phyloP scores from a whole-genome alignment of 2,329 filamentous ascomycete species.

The Gnomoniopsis sp. region DNA sequence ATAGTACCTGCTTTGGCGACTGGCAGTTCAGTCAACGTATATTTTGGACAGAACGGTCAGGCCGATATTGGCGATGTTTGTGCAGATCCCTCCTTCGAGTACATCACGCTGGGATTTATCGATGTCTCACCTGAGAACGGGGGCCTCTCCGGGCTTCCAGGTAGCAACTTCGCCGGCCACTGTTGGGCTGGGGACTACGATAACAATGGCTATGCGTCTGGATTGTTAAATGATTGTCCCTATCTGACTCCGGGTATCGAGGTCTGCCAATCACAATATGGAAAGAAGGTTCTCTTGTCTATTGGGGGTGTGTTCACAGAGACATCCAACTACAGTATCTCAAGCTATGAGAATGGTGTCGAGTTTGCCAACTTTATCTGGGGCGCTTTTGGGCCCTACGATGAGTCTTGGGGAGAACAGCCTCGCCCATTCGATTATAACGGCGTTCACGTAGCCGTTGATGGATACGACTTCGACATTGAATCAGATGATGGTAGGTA shows the following conservation, averaged over 20 bases:
- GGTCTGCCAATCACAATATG: conserved; percentile 48
- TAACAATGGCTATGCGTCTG: conserved; percentile 24
- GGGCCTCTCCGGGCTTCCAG: conserved; percentile 29
- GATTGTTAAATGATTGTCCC: conserved; percentile 31
- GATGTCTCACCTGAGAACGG: conserved; percentile 36
- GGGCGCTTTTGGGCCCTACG: conserved; percentile 34
- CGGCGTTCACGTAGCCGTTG: conserved; percentile 36
- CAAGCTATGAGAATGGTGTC: conserved; percentile 25
- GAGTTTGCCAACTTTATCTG: conserved; percentile 37
- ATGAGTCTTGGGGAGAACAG: conserved; percentile 19
- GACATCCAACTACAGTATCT: conserved; percentile 31
- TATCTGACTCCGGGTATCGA: conserved; percentile 31
- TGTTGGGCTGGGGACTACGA: conserved; percentile 31
- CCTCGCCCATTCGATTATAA: conserved; percentile 41
- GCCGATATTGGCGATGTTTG: conserved; percentile 28
- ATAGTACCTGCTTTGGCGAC: conserved; percentile 20
- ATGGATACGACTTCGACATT: conserved; percentile 52
- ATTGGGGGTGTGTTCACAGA: conserved; percentile 49
- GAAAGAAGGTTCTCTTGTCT: conserved; percentile 63
- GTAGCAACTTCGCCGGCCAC: conserved; percentile 36
- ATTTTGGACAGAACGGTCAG: conserved; percentile 28
- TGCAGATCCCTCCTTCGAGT: conserved; percentile 33
- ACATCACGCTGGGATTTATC: conserved; percentile 37
- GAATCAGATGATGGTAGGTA: conserved; percentile 30
- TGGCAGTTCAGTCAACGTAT: conserved; percentile 15